Base-by-base conservation (phyloP, 2,329 filamentous ascomycete genomes). In the Arthroderma sp. region DNA sequence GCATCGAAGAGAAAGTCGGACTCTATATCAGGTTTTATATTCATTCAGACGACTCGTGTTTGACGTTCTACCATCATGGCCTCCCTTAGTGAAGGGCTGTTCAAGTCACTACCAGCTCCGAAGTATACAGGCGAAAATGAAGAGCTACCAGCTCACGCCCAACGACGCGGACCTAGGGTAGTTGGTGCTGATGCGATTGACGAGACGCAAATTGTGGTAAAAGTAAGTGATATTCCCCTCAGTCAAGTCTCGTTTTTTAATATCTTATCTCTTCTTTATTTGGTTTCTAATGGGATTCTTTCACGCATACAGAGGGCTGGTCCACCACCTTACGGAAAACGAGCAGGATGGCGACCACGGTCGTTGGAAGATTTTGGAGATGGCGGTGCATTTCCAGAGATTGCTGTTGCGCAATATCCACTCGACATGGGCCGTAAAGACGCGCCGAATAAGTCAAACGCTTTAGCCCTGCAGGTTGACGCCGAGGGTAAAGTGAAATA, bases 361-460 rank as follows among this genome's bases (percentile, higher is more conserved):
- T 80, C 80, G 41, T 82, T 87, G 62, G 91, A 96, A 69, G 93
- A 98, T 72, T 98, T 91, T 74, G 91, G 88, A 66, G 91, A 97
- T 77, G 93, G 93, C 62, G 93, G 93, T 66, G 90, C 91, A 55
- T 98, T 96, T 68, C 93, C 93, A 38, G 91, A 97, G 73, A 85
- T 96, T 28, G 85, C 88, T 13, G 84, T 97, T 55, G 93, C 91
- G 44, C 93, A 98, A 69, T 98, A 97, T 69, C 93, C 93, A 9
- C 81, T 95, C 54, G 88, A 95, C 59, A 96, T 97, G 89, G 91
- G 91, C 59, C 83, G 85, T 66, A 94, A 95, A 73, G 76, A 76
- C 59, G 79, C 80, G 37, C 76, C 82, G 7, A 79, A 77, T 33
- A 82, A 79, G 51, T 93, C 85, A 63, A 97, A 95, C 74, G 91